Evolutionary conservation across 2,329 filamentous ascomycete genomes (phyloP).

Genomic region (Aspergillus awamori): DNA sequence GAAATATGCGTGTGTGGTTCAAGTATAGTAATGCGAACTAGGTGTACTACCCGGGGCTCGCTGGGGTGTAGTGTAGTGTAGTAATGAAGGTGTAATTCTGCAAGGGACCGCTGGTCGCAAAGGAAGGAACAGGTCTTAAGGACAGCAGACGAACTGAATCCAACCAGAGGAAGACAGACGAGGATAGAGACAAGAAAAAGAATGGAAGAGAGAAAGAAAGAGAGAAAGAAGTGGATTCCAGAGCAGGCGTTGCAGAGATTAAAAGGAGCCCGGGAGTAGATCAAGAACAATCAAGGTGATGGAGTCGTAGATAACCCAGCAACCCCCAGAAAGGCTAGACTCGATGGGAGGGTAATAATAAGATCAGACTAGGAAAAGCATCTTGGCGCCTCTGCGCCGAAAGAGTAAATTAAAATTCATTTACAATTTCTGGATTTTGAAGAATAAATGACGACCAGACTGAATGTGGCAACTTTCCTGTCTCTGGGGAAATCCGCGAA

Average conservation of each 20-base stretch:
- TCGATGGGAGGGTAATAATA: neutral
- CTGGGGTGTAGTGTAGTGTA: neutral
- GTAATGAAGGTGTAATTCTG: constrained; percentile 14
- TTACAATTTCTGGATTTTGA: neutral
- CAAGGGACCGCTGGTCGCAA: constrained; percentile 12
- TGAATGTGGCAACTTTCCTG: constrained; percentile 20
- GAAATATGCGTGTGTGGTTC: neutral
- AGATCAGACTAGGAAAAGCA: neutral
- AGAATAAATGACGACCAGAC: constrained; percentile 13
- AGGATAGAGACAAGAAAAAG: constrained; percentile 14
- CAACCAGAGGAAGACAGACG: constrained; percentile 21
- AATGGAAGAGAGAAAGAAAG: constrained; percentile 16
- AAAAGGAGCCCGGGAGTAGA: constrained; percentile 28
- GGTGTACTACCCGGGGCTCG: neutral
- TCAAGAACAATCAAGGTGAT: constrained; percentile 15
- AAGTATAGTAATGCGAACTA: neutral
- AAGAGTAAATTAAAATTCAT: neutral
- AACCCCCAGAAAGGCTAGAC: neutral
- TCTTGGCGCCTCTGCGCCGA: neutral
- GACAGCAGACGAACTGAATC: constrained; percentile 18
- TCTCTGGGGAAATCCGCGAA: neutral
- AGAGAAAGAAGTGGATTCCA: constrained; percentile 18
- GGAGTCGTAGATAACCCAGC: constrained; percentile 10
- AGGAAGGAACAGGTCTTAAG: constrained; percentile 12
- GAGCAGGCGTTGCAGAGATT: constrained; percentile 21